phyloP scores from a whole-genome alignment of 331 rosid genomes.

The Cydonia oblonga region DNA sequence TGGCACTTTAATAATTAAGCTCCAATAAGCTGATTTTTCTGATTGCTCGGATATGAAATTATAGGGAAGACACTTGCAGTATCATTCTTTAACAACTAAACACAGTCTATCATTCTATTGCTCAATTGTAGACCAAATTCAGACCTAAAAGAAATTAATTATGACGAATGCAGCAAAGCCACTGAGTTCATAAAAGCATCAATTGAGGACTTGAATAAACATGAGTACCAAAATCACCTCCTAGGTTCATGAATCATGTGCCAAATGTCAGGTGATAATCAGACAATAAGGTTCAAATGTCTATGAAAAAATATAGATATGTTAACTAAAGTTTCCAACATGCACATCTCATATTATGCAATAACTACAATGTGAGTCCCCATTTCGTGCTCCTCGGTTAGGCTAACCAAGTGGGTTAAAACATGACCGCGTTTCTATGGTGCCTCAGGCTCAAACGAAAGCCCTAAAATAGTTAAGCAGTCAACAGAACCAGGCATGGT shows the following conservation, averaged over 20 bases:
- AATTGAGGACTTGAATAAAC: not conserved
- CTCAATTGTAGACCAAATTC: not conserved
- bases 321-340: not conserved
- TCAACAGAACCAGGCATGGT: not conserved
- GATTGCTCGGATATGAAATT: not conserved
- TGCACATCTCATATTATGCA: not conserved
- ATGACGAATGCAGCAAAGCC: not conserved
- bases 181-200: not conserved
- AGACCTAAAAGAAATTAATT: not conserved
- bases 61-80: not conserved
- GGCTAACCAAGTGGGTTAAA: not conserved
- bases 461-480: not conserved
- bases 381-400: not conserved
- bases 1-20: not conserved
- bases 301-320: not conserved
- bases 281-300: not conserved
- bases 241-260: not conserved
- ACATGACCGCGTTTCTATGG: not conserved
- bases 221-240: not conserved
- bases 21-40: not conserved
- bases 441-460: not conserved
- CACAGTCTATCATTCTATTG: not conserved
- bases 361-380: not conserved
- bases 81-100: not conserved
- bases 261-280: not conserved